A percentile compares a stretch with the other conserved stretches of the same genome.
Evolutionary conservation across 2,329 filamentous ascomycete species (phyloP).

Genomic region (Chaetomium olivaceum): DNA sequence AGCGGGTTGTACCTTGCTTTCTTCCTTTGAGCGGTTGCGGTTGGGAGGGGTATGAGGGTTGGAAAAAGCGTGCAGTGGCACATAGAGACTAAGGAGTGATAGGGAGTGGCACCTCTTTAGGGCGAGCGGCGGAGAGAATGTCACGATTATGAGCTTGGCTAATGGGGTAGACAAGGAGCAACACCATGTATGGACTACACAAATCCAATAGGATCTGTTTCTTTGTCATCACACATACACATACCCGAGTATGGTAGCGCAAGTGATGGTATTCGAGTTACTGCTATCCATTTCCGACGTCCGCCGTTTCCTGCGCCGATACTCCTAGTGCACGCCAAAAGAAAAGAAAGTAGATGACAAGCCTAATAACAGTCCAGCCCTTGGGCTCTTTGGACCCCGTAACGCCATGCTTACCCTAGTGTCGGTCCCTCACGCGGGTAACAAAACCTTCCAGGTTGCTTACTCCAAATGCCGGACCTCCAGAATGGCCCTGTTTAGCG

Average conservation of each 20-base stretch:
- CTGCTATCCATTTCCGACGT: not conserved
- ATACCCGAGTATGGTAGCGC: not conserved
- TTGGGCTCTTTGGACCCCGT: constrained; percentile 18
- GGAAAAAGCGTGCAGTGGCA: not conserved
- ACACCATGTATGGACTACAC: constrained; percentile 24
- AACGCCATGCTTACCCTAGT: constrained; percentile 7
- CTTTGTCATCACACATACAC: constrained; percentile 21
- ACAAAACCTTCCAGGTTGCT: not conserved
- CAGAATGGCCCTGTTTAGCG: constrained; percentile 53
- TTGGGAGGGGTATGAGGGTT: not conserved
- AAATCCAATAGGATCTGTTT: constrained; percentile 21
- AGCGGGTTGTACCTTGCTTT: constrained; percentile 50
- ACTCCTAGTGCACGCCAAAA: not conserved
- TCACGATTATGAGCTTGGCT: constrained; percentile 10
- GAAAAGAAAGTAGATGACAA: not conserved
- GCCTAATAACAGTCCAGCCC: not conserved
- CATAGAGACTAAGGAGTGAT: not conserved
- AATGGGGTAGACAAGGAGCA: constrained; percentile 11
- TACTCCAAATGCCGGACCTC: constrained; percentile 58
- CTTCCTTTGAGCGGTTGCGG: constrained; percentile 35
- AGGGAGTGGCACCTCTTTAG: constrained; percentile 6
- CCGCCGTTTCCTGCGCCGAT: not conserved
- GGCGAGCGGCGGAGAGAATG: not conserved
- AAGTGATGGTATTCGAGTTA: not conserved
- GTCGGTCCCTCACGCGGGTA: not conserved